Base-by-base conservation (phyloP, 257 asterid species). In the Catharanthus roseus region DNA sequence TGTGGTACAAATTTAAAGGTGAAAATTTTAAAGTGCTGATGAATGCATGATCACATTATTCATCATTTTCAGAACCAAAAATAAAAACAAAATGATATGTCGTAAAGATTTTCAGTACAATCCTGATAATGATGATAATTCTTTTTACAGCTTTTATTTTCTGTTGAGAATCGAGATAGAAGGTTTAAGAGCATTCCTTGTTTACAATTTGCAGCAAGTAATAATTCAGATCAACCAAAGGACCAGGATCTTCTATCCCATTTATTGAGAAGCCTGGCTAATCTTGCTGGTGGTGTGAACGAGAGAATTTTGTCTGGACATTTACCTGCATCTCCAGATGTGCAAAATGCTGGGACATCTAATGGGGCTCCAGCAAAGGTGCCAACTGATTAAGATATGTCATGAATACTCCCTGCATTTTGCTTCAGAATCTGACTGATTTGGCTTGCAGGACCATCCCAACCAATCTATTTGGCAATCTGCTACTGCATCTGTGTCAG, bases 221-320 rank as follows among this genome's bases (percentile, higher is more conserved):
- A 65, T 77, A 77, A 70, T 75, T 79, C 83, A n/a, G 86, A 79
- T 70, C 86, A 82, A 69, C 42, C 78, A 19, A 73, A 82, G 72
- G 80, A 77, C 74, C 86, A 82, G 75, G 88, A 79, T 80, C 74
- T 84, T 42, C 71, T 84, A 42, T 50, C 83, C 65, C 82, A 84
- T 75, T 76, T 84, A 53, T n/a, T 82, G 72, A 82, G 82, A 75
- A 84, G 77, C 82, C 81, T 84, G 36, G 85, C 82, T 29, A 80
- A 75, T 77, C 60, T 75, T 70, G 56, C 80, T 67, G 85, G 80
- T 50, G 45, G 77, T 53, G 65, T 53, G 64, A 78, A 70, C 64
- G 82, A 79, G 72, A 73, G 79, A 54, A 75, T 71, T 23, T 28
- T 69, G 33, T 21, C 77, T 24, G 78, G 78, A 44, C 31, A 77